Percentiles rank a stretch among this genome's conserved stretches.
Conservation (phyloP, 2,329 filamentous ascomycete genomes). For the Phialophora chinensis region DNA sequence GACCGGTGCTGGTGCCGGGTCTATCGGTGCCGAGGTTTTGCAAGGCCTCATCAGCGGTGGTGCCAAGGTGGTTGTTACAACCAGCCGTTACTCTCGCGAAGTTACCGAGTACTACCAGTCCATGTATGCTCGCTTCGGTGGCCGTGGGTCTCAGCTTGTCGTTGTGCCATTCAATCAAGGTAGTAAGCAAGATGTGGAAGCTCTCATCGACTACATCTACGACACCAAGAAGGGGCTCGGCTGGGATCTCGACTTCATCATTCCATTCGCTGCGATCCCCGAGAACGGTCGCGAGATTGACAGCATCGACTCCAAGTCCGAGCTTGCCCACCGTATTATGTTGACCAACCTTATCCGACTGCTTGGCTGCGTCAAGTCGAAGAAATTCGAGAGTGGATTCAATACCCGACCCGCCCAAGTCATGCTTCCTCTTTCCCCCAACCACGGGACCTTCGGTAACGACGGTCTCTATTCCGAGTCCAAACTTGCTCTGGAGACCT, state of each 20-base stretch:
- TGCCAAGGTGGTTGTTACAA: slow-evolving; percentile 95
- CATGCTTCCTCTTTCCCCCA: slow-evolving; percentile 92
- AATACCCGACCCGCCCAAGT: slow-evolving; percentile 97
- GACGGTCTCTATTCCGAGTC: slow-evolving; percentile 98
- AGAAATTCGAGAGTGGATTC: slow-evolving; percentile 86
- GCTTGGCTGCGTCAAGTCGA: slow-evolving; percentile 84
- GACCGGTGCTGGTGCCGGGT: slow-evolving; percentile 97
- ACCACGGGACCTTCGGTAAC: slow-evolving; percentile 97
- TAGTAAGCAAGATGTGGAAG: slow-evolving; percentile 96
- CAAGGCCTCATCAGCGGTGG: slow-evolving; percentile 96
- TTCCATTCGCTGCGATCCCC: slow-evolving; percentile 96
- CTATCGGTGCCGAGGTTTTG: slow-evolving; percentile 94
- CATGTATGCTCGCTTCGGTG: slow-evolving; percentile 95
- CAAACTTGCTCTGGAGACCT: slow-evolving; percentile 92
- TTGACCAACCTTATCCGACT: slow-evolving; percentile 94
- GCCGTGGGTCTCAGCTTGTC: slow-evolving; percentile 92
- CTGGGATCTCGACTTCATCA: slow-evolving; percentile 95
- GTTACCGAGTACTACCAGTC: slow-evolving; percentile 99
- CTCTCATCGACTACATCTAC: slow-evolving; percentile 93
- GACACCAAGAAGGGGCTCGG: slow-evolving; percentile 94
- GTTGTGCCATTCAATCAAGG: slow-evolving; percentile 99
- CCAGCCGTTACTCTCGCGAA: slow-evolving; percentile 92
- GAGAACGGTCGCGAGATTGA: slow-evolving; percentile 98
- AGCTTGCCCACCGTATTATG: slow-evolving; percentile 98
- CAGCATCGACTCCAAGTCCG: slow-evolving; percentile 93